A percentile compares a stretch with the other conserved stretches of the same genome.
Evolutionary conservation across 768 basidiomycete species (phyloP).

Genomic region (Russula emetica): DNA sequence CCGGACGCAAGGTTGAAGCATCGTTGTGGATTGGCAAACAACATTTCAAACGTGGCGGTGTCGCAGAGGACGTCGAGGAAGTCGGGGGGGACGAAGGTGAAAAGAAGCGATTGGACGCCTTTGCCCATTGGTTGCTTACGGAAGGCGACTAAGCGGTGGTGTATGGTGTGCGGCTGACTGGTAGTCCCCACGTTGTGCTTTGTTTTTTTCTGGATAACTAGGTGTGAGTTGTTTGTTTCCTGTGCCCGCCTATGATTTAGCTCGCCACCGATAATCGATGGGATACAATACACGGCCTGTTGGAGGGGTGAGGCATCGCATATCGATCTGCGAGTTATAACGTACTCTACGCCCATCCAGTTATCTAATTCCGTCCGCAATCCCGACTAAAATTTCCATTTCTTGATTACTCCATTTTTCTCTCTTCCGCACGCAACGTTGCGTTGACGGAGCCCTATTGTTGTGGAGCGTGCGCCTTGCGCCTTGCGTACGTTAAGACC

Average conservation of each 20-base stretch:
- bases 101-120: constrained; percentile 80
- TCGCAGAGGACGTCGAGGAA: constrained; percentile 56
- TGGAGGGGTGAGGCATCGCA: constrained; percentile 1
- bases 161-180: too few relatives aligned
- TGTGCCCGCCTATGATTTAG: constrained; percentile 26
- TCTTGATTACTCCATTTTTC: not conserved
- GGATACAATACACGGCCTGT: not conserved
- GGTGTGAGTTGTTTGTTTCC: constrained; percentile 12
- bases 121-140: constrained; percentile 80
- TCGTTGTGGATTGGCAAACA: constrained; percentile 78
- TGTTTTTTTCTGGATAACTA: constrained; percentile 6
- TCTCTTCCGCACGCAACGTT: not conserved
- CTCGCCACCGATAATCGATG: constrained; percentile 2
- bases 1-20: constrained; percentile 77
- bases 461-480: not conserved
- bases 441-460: not conserved
- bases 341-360: not conserved
- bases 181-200: not conserved
- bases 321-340: constrained; percentile 12
- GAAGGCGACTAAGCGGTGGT: constrained; percentile 56
- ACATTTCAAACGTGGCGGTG: constrained; percentile 71
- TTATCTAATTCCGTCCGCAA: not conserved
- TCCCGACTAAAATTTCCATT: constrained; percentile 4
- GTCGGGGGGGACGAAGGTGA: constrained; percentile 65
- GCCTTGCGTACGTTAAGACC: not conserved